Base-by-base conservation (phyloP, 257 asterid species). In the Nicotiana tomentosiformis region DNA sequence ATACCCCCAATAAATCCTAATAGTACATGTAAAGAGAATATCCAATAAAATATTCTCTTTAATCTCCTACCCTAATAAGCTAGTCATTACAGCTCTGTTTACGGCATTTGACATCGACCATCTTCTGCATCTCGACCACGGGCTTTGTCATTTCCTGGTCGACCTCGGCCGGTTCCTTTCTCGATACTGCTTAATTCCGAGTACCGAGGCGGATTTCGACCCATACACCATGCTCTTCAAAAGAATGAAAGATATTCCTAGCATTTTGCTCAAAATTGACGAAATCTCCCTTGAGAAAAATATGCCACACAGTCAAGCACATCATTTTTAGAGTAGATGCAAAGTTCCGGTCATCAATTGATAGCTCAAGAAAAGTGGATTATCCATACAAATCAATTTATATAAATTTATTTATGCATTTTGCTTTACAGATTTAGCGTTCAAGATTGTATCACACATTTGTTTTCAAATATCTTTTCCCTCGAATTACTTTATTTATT, bases 381-480 rank as follows among this genome's bases (percentile, higher is more conserved):
- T 32, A 67, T n/a, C 51, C 49, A 67, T 7, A 16, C 51, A 78
- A 79, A 20, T 43, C 23, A 16, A n/a, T 39, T 53, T 72, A 30
- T 37, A 72, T 53, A 53, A 86, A 86, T 81, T 68, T 64, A 58
- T 39, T 56, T 57, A 57, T 58, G 72, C 64, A 76, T 66, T 77
- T 32, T 67, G 80, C 85, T 60, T 64, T 69, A 32, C 26, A 43
- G 12, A 43, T 43, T 43, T 9, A 9, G 51, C 51, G 51, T 43
- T 43, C 51, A 81, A 84, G 30, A 72, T 57, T 80, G 87, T 84
- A 83, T 81, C 72, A 23, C 43, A 66, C 74, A 30, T 3, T 32
- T 66, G 23, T 16, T 32, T 17, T 23, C 51, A 11, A 49, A 43
- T 43, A 43, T 7, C 11, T 43, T 43, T 43, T 43, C 11, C 51